Evolutionary conservation across 345 rosid species (phyloP), one percentile per base, ranked within the genome.

Genomic region (Acer yangbiense): DNA sequence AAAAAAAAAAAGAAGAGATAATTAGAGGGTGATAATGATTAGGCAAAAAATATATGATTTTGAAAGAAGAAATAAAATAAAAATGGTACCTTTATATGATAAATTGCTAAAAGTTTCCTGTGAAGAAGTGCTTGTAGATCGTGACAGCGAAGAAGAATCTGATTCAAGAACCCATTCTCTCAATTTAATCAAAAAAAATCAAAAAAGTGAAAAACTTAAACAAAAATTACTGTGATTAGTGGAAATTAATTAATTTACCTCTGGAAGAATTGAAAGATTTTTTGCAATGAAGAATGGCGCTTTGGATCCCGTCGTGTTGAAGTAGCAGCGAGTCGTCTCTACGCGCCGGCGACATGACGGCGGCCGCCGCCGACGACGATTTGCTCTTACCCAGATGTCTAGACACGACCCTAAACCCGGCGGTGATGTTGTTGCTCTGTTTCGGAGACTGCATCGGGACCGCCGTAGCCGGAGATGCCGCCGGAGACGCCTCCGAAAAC

Each of bases 271-370:
- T 88, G 78, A 91, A 92, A 21, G 99, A 97, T 71, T 85, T 88
- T 88, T 97, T 97, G 93, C 99, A 97, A 72, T 97, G 99, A 23
- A 91, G 89, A 74, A 97, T 97, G 55, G 99, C 98, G 68, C 98
- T 84, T 72, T 97, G 94, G 77, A 97, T 97, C 79, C 97, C 97
- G 81, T 97, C 99, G 69, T 97, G 86, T 71, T 94, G 98, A 62
- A 89, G 90, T 68, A 89, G 63, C 76, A 97, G 80, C 57, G 98
- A 93, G 79, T 97, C 98, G 6, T 97, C 98, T 79, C 94, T 90
- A 82, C 90, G 91, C 57, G 71, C 89, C 76, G 97, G 94, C 57
- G 93, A 87, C 76, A 84, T 32, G 21, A 35, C 77, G 44, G 88
- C 81, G 62, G 69, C 39, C 2, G 27, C 70, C 16, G 90, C 62